Base-by-base conservation (phyloP, 768 basidiomycete species). In the Pleurotus giganteus region DNA sequence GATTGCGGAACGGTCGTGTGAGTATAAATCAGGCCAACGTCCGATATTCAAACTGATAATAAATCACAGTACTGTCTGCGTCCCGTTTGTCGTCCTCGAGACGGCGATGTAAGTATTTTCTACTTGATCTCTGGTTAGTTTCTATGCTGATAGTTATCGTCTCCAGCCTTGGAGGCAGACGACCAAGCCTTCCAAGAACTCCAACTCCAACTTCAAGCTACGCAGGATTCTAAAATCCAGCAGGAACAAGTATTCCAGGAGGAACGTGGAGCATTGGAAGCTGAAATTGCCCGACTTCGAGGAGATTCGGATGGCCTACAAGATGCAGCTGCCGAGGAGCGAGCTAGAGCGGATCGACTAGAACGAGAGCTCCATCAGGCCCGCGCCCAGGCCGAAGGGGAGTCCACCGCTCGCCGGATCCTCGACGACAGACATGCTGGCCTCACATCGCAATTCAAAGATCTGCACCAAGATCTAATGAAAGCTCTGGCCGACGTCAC, bases 1-100 rank as follows among this genome's bases (percentile, higher is more conserved):
- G 58, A 87, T 95, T 61, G 88, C 90, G 2, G 91, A 94, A 65
- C 82, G 88, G 44, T 91, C 90, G 56, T 68, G 93, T 93, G 66
- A 54, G 90, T 77, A 21, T 4, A 36, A 15, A 21, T 55, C 55
- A 45, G 8, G 44, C 47, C 41, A 28, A 41, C 47, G 32, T 26
- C n/a, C 60, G 29, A 53, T 31, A n/a, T 41, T 50, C 34, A 54
- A 39, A 11, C 55, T 44, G 29, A 29, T 52, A 29, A 56, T 53
- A 47, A 37, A 26, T 53, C 53, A 27, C 50, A 92, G 91, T 94
- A 31, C 76, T 92, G 34, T 92, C 91, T 13, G 77, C 85, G 37
- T 91, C 91, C 13, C 75, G 89, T 26, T 63, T 91, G 50, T 80
- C 83, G 11, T 74, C 78, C 28, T 87, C 89, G 54, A 80, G 87